These are phyloP conservation scores for Colletotrichum higginsianum DNA, from an alignment of 2,329 filamentous ascomycete genomes.

Conservation along the genomic window DNA sequence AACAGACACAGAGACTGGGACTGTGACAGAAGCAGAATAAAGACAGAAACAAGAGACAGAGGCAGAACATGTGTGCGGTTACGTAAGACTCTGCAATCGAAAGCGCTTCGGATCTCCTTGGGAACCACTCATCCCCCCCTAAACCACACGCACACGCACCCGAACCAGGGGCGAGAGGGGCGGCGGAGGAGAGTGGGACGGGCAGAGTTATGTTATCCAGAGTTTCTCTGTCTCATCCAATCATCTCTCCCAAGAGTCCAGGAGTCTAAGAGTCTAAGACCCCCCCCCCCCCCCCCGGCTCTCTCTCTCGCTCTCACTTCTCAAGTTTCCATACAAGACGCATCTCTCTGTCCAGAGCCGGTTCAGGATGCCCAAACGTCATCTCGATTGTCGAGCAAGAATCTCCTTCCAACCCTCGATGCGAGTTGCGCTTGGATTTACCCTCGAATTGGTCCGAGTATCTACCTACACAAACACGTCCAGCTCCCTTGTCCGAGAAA, in stretches of 20 bases:
- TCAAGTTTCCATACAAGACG: background rate
- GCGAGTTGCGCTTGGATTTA: background rate
- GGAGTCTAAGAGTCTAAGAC: background rate
- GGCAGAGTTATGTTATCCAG: background rate
- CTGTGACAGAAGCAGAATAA: slow-evolving; percentile 10
- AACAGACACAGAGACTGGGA: background rate
- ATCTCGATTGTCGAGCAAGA: no score
- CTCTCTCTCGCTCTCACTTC: background rate
- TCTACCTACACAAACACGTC: background rate
- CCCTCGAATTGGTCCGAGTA: background rate
- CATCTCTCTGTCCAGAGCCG: background rate
- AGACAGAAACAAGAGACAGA: background rate
- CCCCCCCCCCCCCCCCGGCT: no score
- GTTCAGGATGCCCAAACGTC: no score
- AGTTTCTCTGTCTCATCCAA: background rate
- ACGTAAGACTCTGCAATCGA: background rate
- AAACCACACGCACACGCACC: background rate
- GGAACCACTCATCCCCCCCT: no score
- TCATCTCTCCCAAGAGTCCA: background rate
- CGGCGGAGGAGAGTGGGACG: background rate
- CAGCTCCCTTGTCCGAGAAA: background rate
- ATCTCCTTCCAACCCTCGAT: no score
- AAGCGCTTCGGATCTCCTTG: slow-evolving; percentile 28
- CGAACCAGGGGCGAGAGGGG: background rate
- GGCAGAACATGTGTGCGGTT: background rate